Evolutionary conservation across 129 eudicot genomes (phyloP).

Genomic region (Solidago caesia): DNA sequence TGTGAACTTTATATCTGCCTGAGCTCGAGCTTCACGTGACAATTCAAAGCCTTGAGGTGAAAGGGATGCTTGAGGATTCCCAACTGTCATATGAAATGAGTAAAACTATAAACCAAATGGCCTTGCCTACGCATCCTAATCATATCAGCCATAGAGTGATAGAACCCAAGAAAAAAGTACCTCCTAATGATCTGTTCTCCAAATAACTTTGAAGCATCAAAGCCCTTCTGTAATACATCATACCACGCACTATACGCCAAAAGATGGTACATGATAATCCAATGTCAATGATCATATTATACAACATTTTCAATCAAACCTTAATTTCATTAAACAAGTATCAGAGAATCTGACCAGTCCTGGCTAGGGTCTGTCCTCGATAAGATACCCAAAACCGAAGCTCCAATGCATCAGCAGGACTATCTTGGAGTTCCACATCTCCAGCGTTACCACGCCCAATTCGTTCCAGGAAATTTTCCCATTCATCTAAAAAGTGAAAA

Average conservation of each 20-base stretch:
- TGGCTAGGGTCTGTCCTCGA: slow-evolving; percentile 94
- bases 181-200: slow-evolving; percentile 81
- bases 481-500: slow-evolving; percentile 57
- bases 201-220: slow-evolving; percentile 88
- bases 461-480: slow-evolving; percentile 94
- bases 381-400: slow-evolving; percentile 98
- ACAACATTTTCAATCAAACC: not conserved
- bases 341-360: slow-evolving; percentile 65
- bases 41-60: slow-evolving; percentile 70
- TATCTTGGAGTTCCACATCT: slow-evolving; percentile 77
- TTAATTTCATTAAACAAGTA: not conserved
- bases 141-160: not conserved
- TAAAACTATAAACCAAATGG: not conserved
- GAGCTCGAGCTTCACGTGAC: slow-evolving; percentile 95
- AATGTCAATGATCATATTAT: not conserved
- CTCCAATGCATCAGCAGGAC: slow-evolving; percentile 66
- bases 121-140: slow-evolving; percentile 10
- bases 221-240: slow-evolving; percentile 99
- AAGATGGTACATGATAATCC: slow-evolving; percentile 21
- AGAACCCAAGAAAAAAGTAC: slow-evolving; percentile 33
- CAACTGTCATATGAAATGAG: slow-evolving; percentile 35
- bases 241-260: slow-evolving; percentile 78
- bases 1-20: slow-evolving; percentile 91
- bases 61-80: slow-evolving; percentile 44
- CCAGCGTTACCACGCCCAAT: slow-evolving; percentile 61